phyloP scores from a whole-genome alignment of 2,329 filamentous ascomycete species.

The Ploettnerulaceae sp. region DNA sequence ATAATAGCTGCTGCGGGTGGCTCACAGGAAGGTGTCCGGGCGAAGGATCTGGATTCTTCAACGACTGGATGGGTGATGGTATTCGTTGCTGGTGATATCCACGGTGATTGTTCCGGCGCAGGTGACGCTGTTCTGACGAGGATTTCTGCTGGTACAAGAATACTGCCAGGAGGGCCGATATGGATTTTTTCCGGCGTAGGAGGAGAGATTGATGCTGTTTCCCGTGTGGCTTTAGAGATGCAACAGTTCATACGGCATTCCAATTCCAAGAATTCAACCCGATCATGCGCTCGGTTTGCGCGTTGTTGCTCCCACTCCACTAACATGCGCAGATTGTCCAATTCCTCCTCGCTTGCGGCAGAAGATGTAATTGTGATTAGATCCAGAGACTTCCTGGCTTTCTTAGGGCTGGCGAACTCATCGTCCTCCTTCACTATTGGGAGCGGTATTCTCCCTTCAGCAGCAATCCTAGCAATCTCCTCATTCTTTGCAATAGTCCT shows the following conservation, averaged over 20 bases:
- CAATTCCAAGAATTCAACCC: slow-evolving; percentile 70
- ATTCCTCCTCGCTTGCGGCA: slow-evolving; percentile 43
- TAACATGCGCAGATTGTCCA: slow-evolving; percentile 41
- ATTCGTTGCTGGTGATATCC: slow-evolving; percentile 25
- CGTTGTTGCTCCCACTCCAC: slow-evolving; percentile 47
- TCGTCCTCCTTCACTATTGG: slow-evolving; percentile 53
- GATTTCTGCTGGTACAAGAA: slow-evolving; percentile 58
- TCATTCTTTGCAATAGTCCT: slow-evolving; percentile 69
- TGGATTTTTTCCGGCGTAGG: slow-evolving; percentile 4
- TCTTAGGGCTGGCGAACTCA: slow-evolving; percentile 59
- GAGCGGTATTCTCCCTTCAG: slow-evolving; percentile 64
- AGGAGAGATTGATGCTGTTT: slow-evolving; percentile 3
- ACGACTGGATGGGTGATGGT: slow-evolving; percentile 1
- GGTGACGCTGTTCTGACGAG: slow-evolving; percentile 55
- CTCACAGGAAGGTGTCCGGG: slow-evolving; percentile 58
- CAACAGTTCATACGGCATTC: slow-evolving; percentile 69
- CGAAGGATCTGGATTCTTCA: slow-evolving; percentile 36
- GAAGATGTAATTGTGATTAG: slow-evolving; percentile 50
- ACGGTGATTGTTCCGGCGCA: slow-evolving; percentile 25
- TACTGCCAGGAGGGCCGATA: slow-evolving; percentile 15
- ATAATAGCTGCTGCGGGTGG: slow-evolving; percentile 55
- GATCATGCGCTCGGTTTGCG: slow-evolving; percentile 64
- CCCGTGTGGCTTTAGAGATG: slow-evolving; percentile 42
- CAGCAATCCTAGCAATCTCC: slow-evolving; percentile 66
- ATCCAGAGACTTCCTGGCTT: slow-evolving; percentile 42